phyloP scores from a whole-genome alignment of 805 yeast genomes.

The Hanseniaspora thailandica region DNA sequence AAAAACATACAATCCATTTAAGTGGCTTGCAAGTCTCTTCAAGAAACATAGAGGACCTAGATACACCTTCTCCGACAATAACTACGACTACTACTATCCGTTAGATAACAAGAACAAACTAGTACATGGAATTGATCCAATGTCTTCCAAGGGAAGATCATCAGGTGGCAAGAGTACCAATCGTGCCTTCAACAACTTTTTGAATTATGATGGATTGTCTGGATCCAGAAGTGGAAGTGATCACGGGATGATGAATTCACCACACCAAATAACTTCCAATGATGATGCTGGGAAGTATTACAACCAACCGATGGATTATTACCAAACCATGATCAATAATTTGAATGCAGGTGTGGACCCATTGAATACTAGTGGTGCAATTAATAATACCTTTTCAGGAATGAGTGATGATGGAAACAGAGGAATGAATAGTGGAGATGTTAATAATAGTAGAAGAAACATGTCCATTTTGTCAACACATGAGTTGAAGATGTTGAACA shows the following conservation, averaged over 20 bases:
- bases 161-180: neutral
- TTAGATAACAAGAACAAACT: neutral
- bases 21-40: neutral
- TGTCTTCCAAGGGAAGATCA: neutral
- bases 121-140: neutral
- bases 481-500: conserved; percentile 1
- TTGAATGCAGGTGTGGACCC: neutral
- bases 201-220: conserved; percentile 1
- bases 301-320: conserved; percentile 2
- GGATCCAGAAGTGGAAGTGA: neutral
- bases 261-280: neutral
- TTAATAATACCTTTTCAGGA: neutral
- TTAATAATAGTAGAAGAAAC: conserved; percentile 5
- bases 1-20: conserved; percentile 5
- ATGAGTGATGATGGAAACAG: neutral
- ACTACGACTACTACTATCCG: neutral
- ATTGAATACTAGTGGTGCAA: neutral
- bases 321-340: conserved; percentile 13
- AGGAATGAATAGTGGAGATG: neutral
- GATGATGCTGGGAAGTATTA: neutral
- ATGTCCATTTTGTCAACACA: conserved; percentile 11
- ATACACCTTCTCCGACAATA: neutral
- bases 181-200: neutral
- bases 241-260: neutral
- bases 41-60: neutral